Percentiles rank a stretch among this genome's conserved stretches.
These are phyloP conservation scores for cucumber (Cucumis sativus) DNA, from an alignment of 306 rosid species.

Conservation along the genomic window Cucumber_9930_V3 NC_026657.2:37505501-37506000, in stretches of 20 bases:
- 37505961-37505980: neutral
- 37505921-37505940: neutral
- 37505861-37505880: neutral
- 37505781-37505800: neutral
- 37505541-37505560: conserved; percentile 37
- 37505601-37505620: conserved; percentile 38
- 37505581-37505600: conserved; percentile 29
- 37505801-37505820: neutral
- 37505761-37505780: neutral
- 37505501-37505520: conserved; percentile 29
- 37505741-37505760: neutral
- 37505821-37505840: neutral
- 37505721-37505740: conserved; percentile 1
- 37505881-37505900: neutral
- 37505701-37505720: neutral
- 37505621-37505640: conserved; percentile 11
- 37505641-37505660: neutral
- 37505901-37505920: neutral
- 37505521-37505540: conserved; percentile 41
- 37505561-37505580: conserved; percentile 43
- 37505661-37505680: neutral
- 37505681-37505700: neutral
- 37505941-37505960: neutral
- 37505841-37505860: neutral
- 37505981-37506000: conserved; percentile 7